These are phyloP conservation scores for Nitzschia sp. DNA, from an alignment of 108 stramenopile species.

Conservation along the genomic window DNA sequence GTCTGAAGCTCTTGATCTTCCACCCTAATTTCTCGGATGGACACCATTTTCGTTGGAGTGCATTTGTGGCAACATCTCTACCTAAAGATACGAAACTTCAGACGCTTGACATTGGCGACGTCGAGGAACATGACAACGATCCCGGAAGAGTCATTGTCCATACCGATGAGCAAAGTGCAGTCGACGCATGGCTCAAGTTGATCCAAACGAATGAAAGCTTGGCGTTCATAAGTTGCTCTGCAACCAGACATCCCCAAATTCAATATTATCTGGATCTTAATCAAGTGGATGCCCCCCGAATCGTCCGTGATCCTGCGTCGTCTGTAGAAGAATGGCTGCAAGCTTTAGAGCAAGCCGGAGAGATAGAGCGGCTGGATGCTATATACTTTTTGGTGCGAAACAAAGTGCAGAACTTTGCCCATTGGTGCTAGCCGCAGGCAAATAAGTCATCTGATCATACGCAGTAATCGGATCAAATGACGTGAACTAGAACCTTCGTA, in stretches of 20 bases:
- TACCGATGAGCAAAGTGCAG: neutral
- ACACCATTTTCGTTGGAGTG: neutral
- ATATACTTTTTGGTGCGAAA: neutral
- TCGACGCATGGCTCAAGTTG: neutral
- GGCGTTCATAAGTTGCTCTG: neutral
- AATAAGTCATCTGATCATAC: too few species aligned
- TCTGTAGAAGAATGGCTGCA: neutral
- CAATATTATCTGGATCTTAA: neutral
- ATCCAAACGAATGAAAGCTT: neutral
- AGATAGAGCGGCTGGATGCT: neutral
- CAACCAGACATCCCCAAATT: neutral
- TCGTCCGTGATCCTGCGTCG: neutral
- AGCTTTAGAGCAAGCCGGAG: neutral
- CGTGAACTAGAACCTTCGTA: too few species aligned
- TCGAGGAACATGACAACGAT: neutral
- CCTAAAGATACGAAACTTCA: neutral
- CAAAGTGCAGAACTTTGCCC: too few species aligned
- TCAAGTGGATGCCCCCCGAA: neutral
- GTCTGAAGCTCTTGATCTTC: neutral
- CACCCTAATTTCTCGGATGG: neutral
- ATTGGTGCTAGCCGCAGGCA: too few species aligned
- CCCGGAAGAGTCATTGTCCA: neutral
- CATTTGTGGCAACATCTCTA: neutral
- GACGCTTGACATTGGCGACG: neutral
- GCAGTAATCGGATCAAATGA: too few species aligned